Evolutionary conservation across 768 basidiomycete genomes (phyloP).

Genomic region (Serendipita vermifera): DNA sequence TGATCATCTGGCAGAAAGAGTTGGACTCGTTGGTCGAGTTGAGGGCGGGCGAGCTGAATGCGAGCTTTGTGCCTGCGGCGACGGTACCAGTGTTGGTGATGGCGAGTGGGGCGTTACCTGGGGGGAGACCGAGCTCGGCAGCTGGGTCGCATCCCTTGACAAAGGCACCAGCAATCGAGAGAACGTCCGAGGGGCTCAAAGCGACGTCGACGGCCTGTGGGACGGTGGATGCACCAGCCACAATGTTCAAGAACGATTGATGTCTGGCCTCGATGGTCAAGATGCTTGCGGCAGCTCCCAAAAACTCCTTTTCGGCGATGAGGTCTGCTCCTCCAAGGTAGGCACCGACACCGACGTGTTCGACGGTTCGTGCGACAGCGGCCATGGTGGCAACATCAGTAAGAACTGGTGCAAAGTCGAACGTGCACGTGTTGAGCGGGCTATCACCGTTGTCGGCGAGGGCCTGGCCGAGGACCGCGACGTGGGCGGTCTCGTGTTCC

Average conservation of each 20-base stretch:
- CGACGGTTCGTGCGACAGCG: slow-evolving; percentile 56
- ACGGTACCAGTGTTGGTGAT: slow-evolving; percentile 53
- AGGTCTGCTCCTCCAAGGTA: slow-evolving; percentile 64
- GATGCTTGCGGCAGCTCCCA: slow-evolving; percentile 59
- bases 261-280: slow-evolving; percentile 76
- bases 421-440: slow-evolving; percentile 47
- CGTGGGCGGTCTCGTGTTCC: slow-evolving; percentile 47
- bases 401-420: slow-evolving; percentile 53
- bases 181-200: slow-evolving; percentile 54
- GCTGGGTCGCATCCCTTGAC: slow-evolving; percentile 53
- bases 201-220: slow-evolving; percentile 62
- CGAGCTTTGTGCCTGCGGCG: slow-evolving; percentile 44
- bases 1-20: slow-evolving; percentile 58
- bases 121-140: not conserved
- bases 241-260: slow-evolving; percentile 59
- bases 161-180: slow-evolving; percentile 56
- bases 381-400: slow-evolving; percentile 58
- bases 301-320: slow-evolving; percentile 43
- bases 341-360: slow-evolving; percentile 61
- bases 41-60: slow-evolving; percentile 42
- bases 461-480: slow-evolving; percentile 34
- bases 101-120: slow-evolving; percentile 46
- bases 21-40: not conserved
- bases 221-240: slow-evolving; percentile 42
- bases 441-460: slow-evolving; percentile 31